Evolutionary conservation across 1,284 basidiomycete species (phyloP).

Genomic region (Amylostereum areolatum): DNA sequence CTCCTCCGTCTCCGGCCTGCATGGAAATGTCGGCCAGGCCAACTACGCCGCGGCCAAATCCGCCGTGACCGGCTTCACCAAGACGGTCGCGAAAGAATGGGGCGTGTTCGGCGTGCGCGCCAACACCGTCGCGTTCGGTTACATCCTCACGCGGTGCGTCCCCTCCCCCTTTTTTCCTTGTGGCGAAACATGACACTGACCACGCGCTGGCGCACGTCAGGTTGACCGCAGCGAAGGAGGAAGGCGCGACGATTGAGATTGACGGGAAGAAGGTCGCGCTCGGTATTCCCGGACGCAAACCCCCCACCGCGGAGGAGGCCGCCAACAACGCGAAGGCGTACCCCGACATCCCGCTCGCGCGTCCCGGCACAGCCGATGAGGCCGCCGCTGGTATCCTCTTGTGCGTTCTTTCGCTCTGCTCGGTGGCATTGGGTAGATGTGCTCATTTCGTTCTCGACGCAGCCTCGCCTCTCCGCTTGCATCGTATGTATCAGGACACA

Average conservation of each 20-base stretch:
- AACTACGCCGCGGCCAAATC: slow-evolving; percentile 82
- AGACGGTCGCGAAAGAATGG: slow-evolving; percentile 88
- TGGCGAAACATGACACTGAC: neutral
- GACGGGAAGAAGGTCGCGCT: slow-evolving; percentile 80
- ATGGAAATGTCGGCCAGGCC: slow-evolving; percentile 80
- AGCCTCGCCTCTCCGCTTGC: slow-evolving; percentile 75
- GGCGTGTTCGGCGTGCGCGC: slow-evolving; percentile 76
- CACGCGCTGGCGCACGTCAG: slow-evolving; percentile 5
- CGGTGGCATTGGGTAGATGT: neutral
- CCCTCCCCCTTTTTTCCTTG: neutral
- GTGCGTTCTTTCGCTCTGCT: slow-evolving; percentile 35
- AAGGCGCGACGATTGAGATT: slow-evolving; percentile 71
- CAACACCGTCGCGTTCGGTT: slow-evolving; percentile 77
- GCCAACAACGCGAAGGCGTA: slow-evolving; percentile 33
- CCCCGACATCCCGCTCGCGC: slow-evolving; percentile 64
- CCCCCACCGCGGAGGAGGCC: slow-evolving; percentile 23
- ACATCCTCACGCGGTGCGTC: slow-evolving; percentile 62
- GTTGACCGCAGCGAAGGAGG: slow-evolving; percentile 57
- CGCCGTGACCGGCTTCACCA: slow-evolving; percentile 73
- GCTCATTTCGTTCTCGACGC: slow-evolving; percentile 3
- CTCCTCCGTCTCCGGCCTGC: slow-evolving; percentile 71
- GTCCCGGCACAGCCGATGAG: slow-evolving; percentile 73
- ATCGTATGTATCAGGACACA: slow-evolving; percentile 78
- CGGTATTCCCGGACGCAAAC: slow-evolving; percentile 61
- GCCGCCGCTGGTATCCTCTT: slow-evolving; percentile 70